Base-by-base conservation (phyloP, 441 rosid genomes). In the Euphorbia corollata region DNA sequence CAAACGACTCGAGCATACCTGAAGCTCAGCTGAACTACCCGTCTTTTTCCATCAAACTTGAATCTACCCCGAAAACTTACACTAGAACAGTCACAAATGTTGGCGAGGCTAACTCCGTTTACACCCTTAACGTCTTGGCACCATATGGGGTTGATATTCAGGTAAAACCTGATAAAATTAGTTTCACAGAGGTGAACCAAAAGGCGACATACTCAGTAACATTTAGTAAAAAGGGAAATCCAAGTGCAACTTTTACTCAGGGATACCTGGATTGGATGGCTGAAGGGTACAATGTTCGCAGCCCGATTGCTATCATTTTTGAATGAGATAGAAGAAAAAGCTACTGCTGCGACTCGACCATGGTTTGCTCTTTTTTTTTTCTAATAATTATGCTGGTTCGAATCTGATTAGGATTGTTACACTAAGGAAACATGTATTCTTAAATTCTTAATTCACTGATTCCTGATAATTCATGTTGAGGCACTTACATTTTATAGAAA, bases 141-240 rank as follows among this genome's bases (percentile, higher is more conserved):
- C 86, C 83, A 6, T 13, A 48, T 50, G 85, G 84, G 4, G 82
- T 79, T 2, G 19, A 69, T 18, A 69, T 84, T 50, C 69, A 23
- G 19, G 84, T 81, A 8, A 61, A n/a, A 15, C 86, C 87, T 1
- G 12, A 24, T 3, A 58, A 10, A 51, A 62, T 86, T 19, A 22
- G 6, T 34, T 84, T 84, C 78, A 45, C 64, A 0, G 54, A 65
- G 43, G 43, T 57, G 60, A 81, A 80, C 68, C 81, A 77, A 76
- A 83, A 73, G 45, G 79, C 68, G 2, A 77, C 79, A 11, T 83
- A 68, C 24, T 36, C 77, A 0, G 74, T 77, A 57, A 70, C 81
- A 48, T 81, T 83, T 64, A 68, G 61, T 54, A 61, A 38, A 10
- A 54, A 11, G 5, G 41, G 53, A 1, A 22, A 43, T 18, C 8